Evolutionary conservation across 176 grass and related monocot species (phyloP).

Genomic region (Pontederia crassipes): DNA sequence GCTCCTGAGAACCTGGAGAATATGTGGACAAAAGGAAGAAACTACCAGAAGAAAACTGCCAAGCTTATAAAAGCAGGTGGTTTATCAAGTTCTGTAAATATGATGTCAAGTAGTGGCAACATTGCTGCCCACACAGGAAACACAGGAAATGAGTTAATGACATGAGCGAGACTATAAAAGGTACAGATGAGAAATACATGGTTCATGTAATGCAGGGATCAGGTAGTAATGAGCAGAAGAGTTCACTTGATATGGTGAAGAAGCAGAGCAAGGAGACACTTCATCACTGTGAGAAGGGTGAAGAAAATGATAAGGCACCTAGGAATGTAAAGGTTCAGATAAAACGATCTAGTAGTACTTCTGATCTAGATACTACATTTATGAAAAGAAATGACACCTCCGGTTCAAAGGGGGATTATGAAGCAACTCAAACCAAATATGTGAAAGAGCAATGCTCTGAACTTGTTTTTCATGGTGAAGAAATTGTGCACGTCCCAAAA

Average conservation of each 20-base stretch:
- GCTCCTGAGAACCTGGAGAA: slow-evolving; percentile 98
- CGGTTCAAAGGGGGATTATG: slow-evolving; percentile 22
- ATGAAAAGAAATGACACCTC: slow-evolving; percentile 35
- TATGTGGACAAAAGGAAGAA: slow-evolving; percentile 95
- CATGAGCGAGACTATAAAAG: slow-evolving; percentile 63
- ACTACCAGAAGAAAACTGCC: slow-evolving; percentile 78
- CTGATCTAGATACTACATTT: slow-evolving; percentile 71
- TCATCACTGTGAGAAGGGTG: slow-evolving; percentile 26
- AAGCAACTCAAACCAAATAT: slow-evolving; percentile 32
- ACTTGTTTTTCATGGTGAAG: slow-evolving; percentile 39
- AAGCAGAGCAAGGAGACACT: slow-evolving; percentile 28
- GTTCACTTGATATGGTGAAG: slow-evolving; percentile 30
- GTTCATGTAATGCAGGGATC: slow-evolving; percentile 75
- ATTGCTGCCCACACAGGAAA: slow-evolving; percentile 22
- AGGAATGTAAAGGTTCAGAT: slow-evolving; percentile 42
- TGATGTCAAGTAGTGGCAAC: slow-evolving; percentile 18
- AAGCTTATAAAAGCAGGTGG: slow-evolving; percentile 35
- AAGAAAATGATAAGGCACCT: slow-evolving; percentile 27
- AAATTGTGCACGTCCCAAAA: slow-evolving; percentile 51
- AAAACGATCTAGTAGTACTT: slow-evolving; percentile 74
- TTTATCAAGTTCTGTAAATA: slow-evolving; percentile 19
- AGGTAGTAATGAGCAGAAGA: slow-evolving; percentile 36
- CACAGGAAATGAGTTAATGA: slow-evolving; percentile 46
- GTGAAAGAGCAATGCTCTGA: slow-evolving; percentile 28
- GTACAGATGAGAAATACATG: slow-evolving; percentile 94